Evolutionary conservation across 129 eudicot species (phyloP), one percentile per base, ranked within the genome.

Genomic region (Chrysanthemum lavandulifolium): DNA sequence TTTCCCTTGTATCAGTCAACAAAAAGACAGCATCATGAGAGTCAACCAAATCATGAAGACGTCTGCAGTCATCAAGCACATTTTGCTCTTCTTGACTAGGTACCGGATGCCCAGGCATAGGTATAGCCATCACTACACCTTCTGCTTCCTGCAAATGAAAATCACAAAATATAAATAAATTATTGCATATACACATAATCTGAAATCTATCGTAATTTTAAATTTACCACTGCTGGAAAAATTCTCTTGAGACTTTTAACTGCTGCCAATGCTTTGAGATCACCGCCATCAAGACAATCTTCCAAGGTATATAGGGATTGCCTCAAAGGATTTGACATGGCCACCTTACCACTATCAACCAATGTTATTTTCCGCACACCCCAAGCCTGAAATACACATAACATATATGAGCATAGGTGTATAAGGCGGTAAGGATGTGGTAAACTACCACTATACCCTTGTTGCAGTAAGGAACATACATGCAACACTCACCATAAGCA

Each of bases 21-120:
- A 93, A 73, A 76, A 93, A 93, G 21, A 93, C 77, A 2, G 84
- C 97, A 87, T 90, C 97, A 78, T 93, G 98, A 58, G 89, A 87
- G 58, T 90, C 80, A 6, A 93, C 67, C 83, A 93, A 75, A 76
- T 86, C 86, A 62, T 78, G 79, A 69, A 93, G 84, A 43, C 81
- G 85, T 76, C 71, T 80, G 75, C 98, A 90, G 77, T 93, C 98
- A 50, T 84, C 79, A 49, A 93, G 84, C 69, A 89, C 92, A 57
- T 43, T 78, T 13, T 77, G 66, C 80, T 89, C 96, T 73, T 93
- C 96, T 68, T 87, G 84, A 48, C 67, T 76, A 45, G 86, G 64
- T n/a, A 90, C 85, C 0, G 98, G 98, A 81, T 93, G 98, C 23
- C 98, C 97, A 58, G 98, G 98, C 97, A 93, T 93, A 6, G 98